phyloP scores from a whole-genome alignment of 345 rosid genomes.

The Syzygium oleosum region DNA sequence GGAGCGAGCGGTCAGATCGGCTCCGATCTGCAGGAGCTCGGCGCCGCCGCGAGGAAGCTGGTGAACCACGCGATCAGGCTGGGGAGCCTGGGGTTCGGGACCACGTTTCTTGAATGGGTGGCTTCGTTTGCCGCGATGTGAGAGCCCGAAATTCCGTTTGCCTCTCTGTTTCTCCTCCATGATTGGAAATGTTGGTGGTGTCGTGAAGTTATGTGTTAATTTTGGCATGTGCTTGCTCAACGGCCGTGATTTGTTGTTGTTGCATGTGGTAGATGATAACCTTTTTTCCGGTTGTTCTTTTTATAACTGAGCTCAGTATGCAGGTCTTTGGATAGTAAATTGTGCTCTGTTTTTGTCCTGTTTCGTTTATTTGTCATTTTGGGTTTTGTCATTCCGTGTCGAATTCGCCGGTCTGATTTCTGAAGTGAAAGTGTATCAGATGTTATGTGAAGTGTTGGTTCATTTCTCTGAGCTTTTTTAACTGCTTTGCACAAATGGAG shows the following conservation, averaged over 20 bases:
- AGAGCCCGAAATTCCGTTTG: neutral
- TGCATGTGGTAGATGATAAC: neutral
- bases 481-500: neutral
- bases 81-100: conserved; percentile 31
- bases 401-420: neutral
- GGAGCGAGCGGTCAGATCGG: conserved; percentile 8
- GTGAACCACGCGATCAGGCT: conserved; percentile 24
- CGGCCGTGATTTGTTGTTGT: neutral
- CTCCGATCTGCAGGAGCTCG: conserved; percentile 25
- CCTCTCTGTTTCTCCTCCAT: neutral
- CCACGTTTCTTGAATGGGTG: conserved; percentile 30
- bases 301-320: neutral
- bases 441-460: neutral
- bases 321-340: neutral
- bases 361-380: neutral
- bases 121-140: conserved; percentile 39
- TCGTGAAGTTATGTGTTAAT: neutral
- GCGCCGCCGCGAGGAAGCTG: conserved; percentile 29
- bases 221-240: neutral
- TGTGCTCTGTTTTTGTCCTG: neutral
- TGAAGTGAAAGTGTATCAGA: neutral
- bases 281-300: neutral
- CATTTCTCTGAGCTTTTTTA: neutral
- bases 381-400: neutral
- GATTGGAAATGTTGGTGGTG: neutral